Evolutionary conservation across 2,329 filamentous ascomycete genomes (phyloP).

Genomic region (Cladophialophora carrionii): DNA sequence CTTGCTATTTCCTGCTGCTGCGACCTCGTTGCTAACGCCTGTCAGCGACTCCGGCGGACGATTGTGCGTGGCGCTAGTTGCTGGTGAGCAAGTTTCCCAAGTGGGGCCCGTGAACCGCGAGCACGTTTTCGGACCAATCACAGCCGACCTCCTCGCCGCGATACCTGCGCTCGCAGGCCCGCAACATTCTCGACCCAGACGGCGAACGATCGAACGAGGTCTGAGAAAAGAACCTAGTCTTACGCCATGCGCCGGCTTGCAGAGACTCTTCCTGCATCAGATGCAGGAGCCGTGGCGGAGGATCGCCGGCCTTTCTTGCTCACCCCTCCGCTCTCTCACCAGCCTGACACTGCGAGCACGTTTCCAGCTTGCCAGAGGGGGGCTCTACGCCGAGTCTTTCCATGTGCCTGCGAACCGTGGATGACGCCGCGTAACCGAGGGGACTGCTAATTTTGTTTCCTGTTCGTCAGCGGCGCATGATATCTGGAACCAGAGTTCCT

Average conservation of each 20-base stretch:
- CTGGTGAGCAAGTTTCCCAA: constrained; percentile 27
- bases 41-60: background rate
- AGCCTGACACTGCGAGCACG: constrained; percentile 13
- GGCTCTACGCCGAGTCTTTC: background rate
- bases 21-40: background rate
- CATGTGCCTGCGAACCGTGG: background rate
- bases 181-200: background rate
- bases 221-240: constrained; percentile 1
- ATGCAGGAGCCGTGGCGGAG: constrained; percentile 4
- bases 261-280: background rate
- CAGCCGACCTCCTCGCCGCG: background rate
- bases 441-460: background rate
- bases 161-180: background rate
- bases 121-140: constrained; percentile 25
- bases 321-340: background rate
- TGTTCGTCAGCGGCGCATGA: background rate
- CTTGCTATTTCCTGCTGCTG: background rate
- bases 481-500: constrained; percentile 10
- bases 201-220: background rate
- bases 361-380: background rate
- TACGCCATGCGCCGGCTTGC: background rate
- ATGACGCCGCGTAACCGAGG: background rate
- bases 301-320: constrained; percentile 14
- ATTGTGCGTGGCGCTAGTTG: constrained; percentile 13
- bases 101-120: constrained; percentile 9